A percentile compares a stretch with the other conserved stretches of the same genome.
phyloP scores from a whole-genome alignment of 306 rosid genomes.

The Castanea crenata region DNA sequence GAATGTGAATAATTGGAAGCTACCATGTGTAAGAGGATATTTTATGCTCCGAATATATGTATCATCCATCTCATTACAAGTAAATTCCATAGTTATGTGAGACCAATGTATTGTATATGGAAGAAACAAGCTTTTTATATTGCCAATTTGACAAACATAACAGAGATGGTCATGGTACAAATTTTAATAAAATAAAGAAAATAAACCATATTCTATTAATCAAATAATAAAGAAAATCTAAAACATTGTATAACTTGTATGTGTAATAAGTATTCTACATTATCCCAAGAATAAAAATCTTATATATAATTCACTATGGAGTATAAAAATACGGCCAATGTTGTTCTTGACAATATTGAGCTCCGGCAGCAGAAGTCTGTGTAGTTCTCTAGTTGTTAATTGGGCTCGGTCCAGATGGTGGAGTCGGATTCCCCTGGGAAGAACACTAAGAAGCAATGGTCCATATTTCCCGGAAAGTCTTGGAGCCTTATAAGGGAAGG shows the following conservation, averaged over 20 bases:
- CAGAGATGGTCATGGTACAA: neutral
- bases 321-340: neutral
- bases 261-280: conserved; percentile 6
- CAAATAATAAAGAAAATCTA: neutral
- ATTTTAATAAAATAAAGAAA: neutral
- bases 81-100: no score
- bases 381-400: neutral
- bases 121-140: no score
- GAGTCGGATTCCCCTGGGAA: conserved; percentile 45
- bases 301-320: neutral
- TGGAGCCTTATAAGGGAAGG: neutral
- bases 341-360: neutral
- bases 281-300: neutral
- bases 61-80: no score
- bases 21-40: no score
- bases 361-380: neutral
- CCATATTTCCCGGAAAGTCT: conserved; percentile 31
- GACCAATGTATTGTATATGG: no score
- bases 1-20: no score
- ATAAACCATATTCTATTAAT: neutral
- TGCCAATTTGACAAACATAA: no score
- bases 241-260: neutral
- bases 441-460: conserved; percentile 51
- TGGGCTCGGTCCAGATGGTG: conserved; percentile 67
- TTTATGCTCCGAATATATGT: no score